Evolutionary conservation across 805 yeast species (phyloP), one percentile per base, ranked within the genome.

Genomic region (Candida sonorensis): DNA sequence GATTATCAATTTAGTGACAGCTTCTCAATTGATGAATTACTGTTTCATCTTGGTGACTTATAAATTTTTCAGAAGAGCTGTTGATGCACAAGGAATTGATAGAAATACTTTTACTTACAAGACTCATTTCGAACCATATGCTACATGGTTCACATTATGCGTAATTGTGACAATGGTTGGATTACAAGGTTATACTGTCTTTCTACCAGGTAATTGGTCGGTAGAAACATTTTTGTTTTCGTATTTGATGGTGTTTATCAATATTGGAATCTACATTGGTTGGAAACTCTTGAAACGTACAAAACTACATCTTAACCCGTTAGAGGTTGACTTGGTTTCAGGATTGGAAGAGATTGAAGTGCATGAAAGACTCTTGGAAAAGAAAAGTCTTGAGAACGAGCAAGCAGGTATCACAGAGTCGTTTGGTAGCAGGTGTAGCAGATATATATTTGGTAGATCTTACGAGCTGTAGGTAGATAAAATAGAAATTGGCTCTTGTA

Each of bases 1-100:
- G 88, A 64, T 82, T 33, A 72, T 81, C 36, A 78, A 79, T 44
- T 57, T 83, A 38, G 76, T 78, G 36, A 80, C 90, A 4, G 75
- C 75, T 20, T 78, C 82, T 17, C 85, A 78, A 49, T 66, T 77
- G 46, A 71, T 69, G 46, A 78, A 75, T 51, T 79, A 75, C 59
- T 67, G 66, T 33, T 64, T 68, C 34, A 72, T 81, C 46, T 62
- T 75, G 41, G 53, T 68, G 24, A 72, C 81, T 13, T 82, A 75
- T 50, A 42, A 77, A 17, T 69, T 77, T 40, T 83, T 81, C 57
- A 67, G 75, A 49, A 63, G 69, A 32, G 86, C 81, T 1, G 66
- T 74, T 40, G 46, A 55, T 26, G 69, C 63, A 1, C 85, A 82
- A 44, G 66, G 66, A 12, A 42, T 71, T 15, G 68, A 64, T 50